A percentile compares a stretch with the other conserved stretches of the same genome.
phyloP scores from a whole-genome alignment of 306 rosid species.

The Hippophae tibetana region DNA sequence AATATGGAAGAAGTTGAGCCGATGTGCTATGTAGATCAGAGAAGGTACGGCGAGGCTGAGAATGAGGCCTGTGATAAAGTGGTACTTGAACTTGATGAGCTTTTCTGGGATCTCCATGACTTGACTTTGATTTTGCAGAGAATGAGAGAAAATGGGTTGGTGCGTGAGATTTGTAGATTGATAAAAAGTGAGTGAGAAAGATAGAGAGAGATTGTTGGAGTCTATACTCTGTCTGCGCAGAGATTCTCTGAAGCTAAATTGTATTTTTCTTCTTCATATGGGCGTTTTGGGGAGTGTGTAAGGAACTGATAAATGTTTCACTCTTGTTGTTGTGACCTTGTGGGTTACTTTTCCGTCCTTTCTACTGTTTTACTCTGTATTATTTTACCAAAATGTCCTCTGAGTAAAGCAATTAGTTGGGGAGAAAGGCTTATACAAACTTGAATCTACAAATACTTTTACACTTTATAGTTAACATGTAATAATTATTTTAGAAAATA shows the following conservation, averaged over 20 bases:
- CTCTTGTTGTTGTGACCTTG: too few relatives aligned
- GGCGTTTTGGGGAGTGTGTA: constrained; percentile 2
- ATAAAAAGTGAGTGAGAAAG: background rate
- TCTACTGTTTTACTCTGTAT: too few relatives aligned
- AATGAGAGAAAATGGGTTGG: background rate
- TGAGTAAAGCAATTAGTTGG: too few relatives aligned
- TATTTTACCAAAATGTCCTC: too few relatives aligned
- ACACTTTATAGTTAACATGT: too few relatives aligned
- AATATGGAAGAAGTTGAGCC: constrained; percentile 39
- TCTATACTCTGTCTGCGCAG: constrained; percentile 20
- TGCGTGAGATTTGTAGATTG: background rate
- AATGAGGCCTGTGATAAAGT: constrained; percentile 24
- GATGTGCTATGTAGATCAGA: constrained; percentile 32
- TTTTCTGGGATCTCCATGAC: constrained; percentile 71
- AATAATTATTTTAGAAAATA: too few relatives aligned
- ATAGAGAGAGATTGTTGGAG: background rate
- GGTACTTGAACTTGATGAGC: constrained; percentile 41
- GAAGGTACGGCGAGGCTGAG: constrained; percentile 20
- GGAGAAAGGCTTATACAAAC: too few relatives aligned
- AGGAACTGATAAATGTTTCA: background rate
- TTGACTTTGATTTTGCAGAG: background rate
- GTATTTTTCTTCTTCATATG: background rate
- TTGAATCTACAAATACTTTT: too few relatives aligned
- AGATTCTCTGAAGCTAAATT: constrained; percentile 28
- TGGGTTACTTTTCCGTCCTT: too few relatives aligned